Evolutionary conservation across 169 alveolate genomes (phyloP).

Genomic region (Cryptosporidium ryanae): DNA sequence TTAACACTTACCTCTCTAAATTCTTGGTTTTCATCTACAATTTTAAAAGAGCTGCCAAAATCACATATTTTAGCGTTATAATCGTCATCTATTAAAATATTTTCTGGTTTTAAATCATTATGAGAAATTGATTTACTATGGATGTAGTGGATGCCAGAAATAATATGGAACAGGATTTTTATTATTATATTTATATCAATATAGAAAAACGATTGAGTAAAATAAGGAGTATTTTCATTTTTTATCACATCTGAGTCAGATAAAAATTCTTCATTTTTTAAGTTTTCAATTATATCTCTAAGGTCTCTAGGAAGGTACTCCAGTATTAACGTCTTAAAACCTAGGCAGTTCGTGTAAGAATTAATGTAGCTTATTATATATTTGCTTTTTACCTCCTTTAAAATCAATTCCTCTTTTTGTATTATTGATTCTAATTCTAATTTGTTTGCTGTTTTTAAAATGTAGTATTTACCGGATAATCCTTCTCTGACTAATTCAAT

Average conservation of each 20-base stretch:
- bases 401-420: conserved; percentile 2
- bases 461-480: neutral
- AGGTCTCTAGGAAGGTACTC: conserved; percentile 44
- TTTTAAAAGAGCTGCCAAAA: conserved; percentile 46
- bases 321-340: conserved; percentile 25
- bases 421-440: conserved; percentile 4
- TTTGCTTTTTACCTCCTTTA: neutral
- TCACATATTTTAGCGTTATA: conserved; percentile 49
- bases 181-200: neutral
- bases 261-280: neutral
- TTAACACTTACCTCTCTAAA: conserved; percentile 32
- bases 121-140: conserved; percentile 21
- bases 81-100: conserved; percentile 30
- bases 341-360: conserved; percentile 5
- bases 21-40: neutral
- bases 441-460: conserved; percentile 21
- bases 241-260: no score
- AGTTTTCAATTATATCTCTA: conserved; percentile 22
- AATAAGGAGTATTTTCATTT: no score
- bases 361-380: conserved; percentile 2
- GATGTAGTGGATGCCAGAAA: conserved; percentile 25
- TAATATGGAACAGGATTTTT: conserved; percentile 7
- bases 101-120: conserved; percentile 61
- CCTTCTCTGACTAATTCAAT: conserved; percentile 8
- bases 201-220: no score